These are phyloP conservation scores for Suillus subluteus DNA, from an alignment of 768 basidiomycete species.

Conservation along the genomic window DNA sequence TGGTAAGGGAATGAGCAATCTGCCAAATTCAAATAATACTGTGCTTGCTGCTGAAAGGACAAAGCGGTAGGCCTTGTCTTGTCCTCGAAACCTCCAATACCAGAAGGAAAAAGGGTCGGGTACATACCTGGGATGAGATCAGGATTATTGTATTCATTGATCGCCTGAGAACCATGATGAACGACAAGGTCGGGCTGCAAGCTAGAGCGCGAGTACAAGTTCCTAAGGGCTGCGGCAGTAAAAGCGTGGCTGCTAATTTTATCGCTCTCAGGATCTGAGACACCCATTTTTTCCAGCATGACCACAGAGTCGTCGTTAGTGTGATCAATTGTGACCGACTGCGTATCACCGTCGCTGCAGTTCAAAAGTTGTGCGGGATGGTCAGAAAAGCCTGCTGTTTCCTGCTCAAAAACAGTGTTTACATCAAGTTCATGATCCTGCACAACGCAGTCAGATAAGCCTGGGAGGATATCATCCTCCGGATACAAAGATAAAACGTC, in stretches of 20 bases:
- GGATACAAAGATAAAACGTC: conserved; percentile 9
- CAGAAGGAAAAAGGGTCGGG: conserved; percentile 35
- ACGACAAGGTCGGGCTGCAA: conserved; percentile 26
- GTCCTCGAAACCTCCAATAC: conserved; percentile 35
- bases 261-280: no score
- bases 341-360: no score
- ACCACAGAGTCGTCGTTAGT: no score
- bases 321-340: no score
- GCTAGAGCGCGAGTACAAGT: conserved; percentile 15
- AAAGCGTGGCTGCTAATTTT: conserved; percentile 18
- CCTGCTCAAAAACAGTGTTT: conserved; percentile 22
- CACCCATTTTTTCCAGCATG: no score
- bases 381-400: conserved; percentile 31
- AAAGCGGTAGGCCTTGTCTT: conserved; percentile 9
- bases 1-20: conserved; percentile 29
- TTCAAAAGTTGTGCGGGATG: conserved; percentile 21
- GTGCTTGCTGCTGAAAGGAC: conserved; percentile 26
- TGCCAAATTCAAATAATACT: conserved; percentile 25
- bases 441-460: conserved; percentile 15
- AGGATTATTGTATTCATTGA: conserved; percentile 36
- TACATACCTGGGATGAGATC: conserved; percentile 32
- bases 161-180: conserved; percentile 18
- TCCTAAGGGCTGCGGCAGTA: conserved; percentile 26
- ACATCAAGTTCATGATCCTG: conserved; percentile 18
- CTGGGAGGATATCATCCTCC: conserved; percentile 2